Evolutionary conservation across 371 early-diverging fungal genomes (phyloP), one percentile per base, ranked within the genome.

Genomic region (Chytridium lagenaria): DNA sequence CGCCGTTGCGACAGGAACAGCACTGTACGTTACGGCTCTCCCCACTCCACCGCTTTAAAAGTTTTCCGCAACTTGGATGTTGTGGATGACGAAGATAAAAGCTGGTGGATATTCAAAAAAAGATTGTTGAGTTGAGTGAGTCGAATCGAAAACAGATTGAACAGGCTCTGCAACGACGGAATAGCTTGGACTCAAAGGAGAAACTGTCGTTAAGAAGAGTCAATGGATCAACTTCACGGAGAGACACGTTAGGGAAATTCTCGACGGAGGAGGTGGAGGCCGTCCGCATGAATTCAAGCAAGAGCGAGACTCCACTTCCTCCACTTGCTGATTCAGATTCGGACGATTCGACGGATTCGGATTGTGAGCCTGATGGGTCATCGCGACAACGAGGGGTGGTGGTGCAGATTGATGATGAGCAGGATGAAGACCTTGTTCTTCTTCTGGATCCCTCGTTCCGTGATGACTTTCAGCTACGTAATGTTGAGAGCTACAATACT

Each of bases 341-440:
- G 16, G 77, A 73, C 31, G 61, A 74, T 5, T 68, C 73, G 10
- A 68, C 74, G 38, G 79, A 80, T 30, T 77, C 80, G 12, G 83
- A 82, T 52, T 65, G 71, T 31, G 79, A 76, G 44, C 72, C 67
- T 50, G 78, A 74, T 28, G 52, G 52, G 26, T 49, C 65, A 33
- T 40, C 37, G 30, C 57, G 71, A 10, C 77, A 79, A 33, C 68
- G 77, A 0, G 78, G 74, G 69, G 74, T 89, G n/a, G 89, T 90
- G 0, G 88, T 92, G 12, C 91, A 91, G 78, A 89, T 92, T 69
- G 92, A 91, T 67, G 92, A 92, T 70, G 92, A 91, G 59, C 88
- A 87, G 0, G 92, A 92, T 75, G 91, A 90, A 73, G 92, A 92
- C 65, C 72, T 92, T 63, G 86, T 92, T 77, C 82, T 89, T 0